phyloP scores from a whole-genome alignment of 139 green algal genomes.

The Tetraselmis chui region DNA sequence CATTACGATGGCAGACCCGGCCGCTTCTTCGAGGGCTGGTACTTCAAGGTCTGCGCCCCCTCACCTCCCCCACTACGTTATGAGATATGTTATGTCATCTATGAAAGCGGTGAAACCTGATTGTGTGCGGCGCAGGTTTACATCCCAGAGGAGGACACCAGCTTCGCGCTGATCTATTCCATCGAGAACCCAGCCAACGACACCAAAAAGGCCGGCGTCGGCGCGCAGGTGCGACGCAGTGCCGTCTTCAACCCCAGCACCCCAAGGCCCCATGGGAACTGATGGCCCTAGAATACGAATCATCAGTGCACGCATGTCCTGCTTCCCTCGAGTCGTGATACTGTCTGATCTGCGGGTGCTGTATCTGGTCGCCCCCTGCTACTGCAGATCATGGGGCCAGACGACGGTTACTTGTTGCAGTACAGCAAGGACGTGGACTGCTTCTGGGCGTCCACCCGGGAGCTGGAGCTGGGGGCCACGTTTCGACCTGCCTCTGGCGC shows the following conservation, averaged over 20 bases:
- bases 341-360: too few relatives aligned
- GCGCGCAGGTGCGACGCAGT: slow-evolving; percentile 47
- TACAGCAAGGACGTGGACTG: slow-evolving; percentile 44
- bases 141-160: slow-evolving; percentile 70
- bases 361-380: neutral
- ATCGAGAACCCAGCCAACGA: slow-evolving; percentile 76
- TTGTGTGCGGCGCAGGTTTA: slow-evolving; percentile 40
- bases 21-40: slow-evolving; percentile 96
- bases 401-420: slow-evolving; percentile 87
- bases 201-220: slow-evolving; percentile 35
- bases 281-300: too few relatives aligned
- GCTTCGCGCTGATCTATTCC: slow-evolving; percentile 93
- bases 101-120: neutral
- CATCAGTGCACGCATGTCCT: too few relatives aligned
- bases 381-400: slow-evolving; percentile 84
- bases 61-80: neutral
- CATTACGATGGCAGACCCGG: slow-evolving; percentile 62
- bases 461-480: slow-evolving; percentile 57
- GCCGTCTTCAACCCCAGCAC: too few relatives aligned
- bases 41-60: slow-evolving; percentile 62
- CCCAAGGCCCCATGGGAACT: too few relatives aligned
- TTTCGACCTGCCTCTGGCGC: slow-evolving; percentile 30
- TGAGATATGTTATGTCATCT: neutral
- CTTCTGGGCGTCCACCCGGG: slow-evolving; percentile 72
- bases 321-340: too few relatives aligned